Evolutionary conservation across 768 basidiomycete species (phyloP), one percentile per base, ranked within the genome.

Genomic region (Amanita pallidorosea): DNA sequence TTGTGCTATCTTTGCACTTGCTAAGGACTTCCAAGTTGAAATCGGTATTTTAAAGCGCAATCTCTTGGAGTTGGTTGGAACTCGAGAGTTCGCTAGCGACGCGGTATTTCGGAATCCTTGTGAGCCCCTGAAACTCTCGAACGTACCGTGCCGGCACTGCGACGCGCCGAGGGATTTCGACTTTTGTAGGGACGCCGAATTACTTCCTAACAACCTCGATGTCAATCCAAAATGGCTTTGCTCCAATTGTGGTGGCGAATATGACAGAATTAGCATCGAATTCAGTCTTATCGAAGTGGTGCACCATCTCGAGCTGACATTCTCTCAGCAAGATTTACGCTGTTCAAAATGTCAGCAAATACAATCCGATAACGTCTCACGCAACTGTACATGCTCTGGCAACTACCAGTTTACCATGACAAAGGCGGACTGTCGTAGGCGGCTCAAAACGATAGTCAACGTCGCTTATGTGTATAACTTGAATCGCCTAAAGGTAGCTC

Each of bases 51-150:
- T 99, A 56, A 89, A 88, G 65, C 81, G 91, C 34, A 98, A 85
- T 62, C 68, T 95, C 12, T 77, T 99, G 49, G 94, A 98, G 54
- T 70, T 97, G 43, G 77, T 94, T 35, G 82, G 85, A 9, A 74
- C 95, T 34, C 80, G 84, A 45, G 92, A 96, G 64, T 98, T 95
- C 59, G 81, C 91, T 6, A 69, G 70, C 47, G 88, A 93, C 45
- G 93, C 93, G 3, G 65, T 74, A 1, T 99, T 94, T 74, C 80
- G 80, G 48, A 96, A 96, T 62, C 94, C 94, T 0, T 97, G 93
- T 68, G 85, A 91, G 61, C 80, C 88, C 7, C 74, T 95, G 50
- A 85, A 86, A 57, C 65, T 98, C 23, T 71, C 82, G 40, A 88
- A 88, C 62, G 85, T 97, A 34, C 88, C 94, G 27, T 97, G 95